Evolutionary conservation across 805 yeast species (phyloP).

Genomic region (Wickerhamiella domercqiae): DNA sequence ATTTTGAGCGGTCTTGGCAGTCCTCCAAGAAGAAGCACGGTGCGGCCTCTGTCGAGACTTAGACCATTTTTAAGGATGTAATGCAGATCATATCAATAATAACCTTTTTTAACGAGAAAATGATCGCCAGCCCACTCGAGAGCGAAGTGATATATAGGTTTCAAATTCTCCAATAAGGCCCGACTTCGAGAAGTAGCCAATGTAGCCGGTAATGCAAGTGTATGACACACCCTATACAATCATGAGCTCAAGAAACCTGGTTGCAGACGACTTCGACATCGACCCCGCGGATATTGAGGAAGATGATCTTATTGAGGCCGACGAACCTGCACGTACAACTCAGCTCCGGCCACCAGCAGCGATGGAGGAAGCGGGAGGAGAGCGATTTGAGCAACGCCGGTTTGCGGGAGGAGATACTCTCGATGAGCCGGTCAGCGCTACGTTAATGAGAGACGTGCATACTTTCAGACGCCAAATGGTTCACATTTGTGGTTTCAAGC

Average conservation of each 20-base stretch:
- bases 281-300: conserved; percentile 12
- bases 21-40: conserved; percentile 4
- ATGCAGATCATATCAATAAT: too few relatives aligned
- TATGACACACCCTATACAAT: too few relatives aligned
- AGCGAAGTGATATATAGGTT: too few relatives aligned
- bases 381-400: conserved; percentile 32
- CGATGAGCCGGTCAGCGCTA: conserved; percentile 51
- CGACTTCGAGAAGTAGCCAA: too few relatives aligned
- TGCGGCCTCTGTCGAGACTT: too few relatives aligned
- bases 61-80: too few relatives aligned
- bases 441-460: conserved; percentile 34
- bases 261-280: conserved; percentile 15
- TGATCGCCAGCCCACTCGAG: too few relatives aligned
- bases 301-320: conserved; percentile 18
- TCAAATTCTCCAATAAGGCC: too few relatives aligned
- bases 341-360: conserved; percentile 8
- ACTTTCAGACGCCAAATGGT: conserved; percentile 31
- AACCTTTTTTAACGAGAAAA: too few relatives aligned
- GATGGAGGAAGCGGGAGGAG: conserved; percentile 16
- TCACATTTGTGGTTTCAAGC: conserved; percentile 30
- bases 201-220: too few relatives aligned
- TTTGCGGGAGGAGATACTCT: conserved; percentile 56
- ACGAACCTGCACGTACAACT: conserved; percentile 5
- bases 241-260: too few relatives aligned
- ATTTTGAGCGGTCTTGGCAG: conserved; percentile 30